These are phyloP conservation scores for Cubamyces sp. DNA, from an alignment of 768 basidiomycete species.

Conservation along the genomic window DNA sequence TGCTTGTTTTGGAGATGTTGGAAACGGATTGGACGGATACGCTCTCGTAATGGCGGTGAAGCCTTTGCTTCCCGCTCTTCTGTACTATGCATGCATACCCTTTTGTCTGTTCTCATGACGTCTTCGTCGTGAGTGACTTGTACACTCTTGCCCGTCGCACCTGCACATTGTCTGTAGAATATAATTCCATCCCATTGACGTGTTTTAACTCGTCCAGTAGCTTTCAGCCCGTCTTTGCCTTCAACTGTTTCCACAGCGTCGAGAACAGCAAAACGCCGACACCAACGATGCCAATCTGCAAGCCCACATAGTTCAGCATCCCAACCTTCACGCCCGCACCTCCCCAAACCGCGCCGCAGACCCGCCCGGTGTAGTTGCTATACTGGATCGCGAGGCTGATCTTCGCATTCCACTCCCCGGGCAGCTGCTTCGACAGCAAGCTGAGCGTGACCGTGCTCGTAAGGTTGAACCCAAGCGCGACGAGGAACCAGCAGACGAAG, in stretches of 20 bases:
- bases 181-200: neutral
- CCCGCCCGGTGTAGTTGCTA: conserved; percentile 66
- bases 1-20: neutral
- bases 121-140: neutral
- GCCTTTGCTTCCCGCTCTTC: neutral
- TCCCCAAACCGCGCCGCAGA: conserved; percentile 69
- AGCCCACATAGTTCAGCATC: conserved; percentile 60
- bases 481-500: conserved; percentile 54
- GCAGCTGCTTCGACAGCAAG: conserved; percentile 69
- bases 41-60: neutral
- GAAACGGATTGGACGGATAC: neutral
- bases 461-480: conserved; percentile 75
- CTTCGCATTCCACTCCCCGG: conserved; percentile 59
- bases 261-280: conserved; percentile 58
- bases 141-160: too few relatives aligned
- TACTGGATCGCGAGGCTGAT: conserved; percentile 67
- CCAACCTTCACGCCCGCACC: conserved; percentile 63
- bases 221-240: conserved; percentile 49
- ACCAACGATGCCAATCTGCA: conserved; percentile 64
- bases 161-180: neutral
- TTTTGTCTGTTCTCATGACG: neutral
- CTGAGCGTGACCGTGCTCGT: conserved; percentile 72
- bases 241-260: conserved; percentile 63
- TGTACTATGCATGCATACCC: conserved; percentile 3
- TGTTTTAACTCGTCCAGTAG: neutral